Evolutionary conservation across 352 stramenopile species (phyloP), one percentile per base, ranked within the genome.

Genomic region (Halophytophthora batemanensis): DNA sequence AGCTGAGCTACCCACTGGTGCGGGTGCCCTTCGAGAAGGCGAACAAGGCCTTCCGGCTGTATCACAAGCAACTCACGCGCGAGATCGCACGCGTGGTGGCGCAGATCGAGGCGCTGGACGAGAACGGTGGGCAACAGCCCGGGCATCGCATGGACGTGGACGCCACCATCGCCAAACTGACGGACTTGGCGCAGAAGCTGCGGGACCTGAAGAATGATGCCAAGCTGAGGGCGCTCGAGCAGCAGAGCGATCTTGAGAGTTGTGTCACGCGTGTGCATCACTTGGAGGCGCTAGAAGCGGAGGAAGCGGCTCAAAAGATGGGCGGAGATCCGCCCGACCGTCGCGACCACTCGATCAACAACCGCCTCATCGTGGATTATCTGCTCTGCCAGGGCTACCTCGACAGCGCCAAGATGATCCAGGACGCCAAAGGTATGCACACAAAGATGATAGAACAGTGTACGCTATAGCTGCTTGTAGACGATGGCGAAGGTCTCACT

Each of bases 61-160:
- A 89, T 34, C 76, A 93, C 54, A 90, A 90, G 59, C 74, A 93
- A 45, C 57, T 93, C 29, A 83, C 74, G 23, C 72, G 75, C 35
- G 80, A 93, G 57, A 36, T 93, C 12, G 60, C 62, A 22, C 53
- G 61, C 29, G 56, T 82, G n/a, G 64, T 64, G 17, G 65, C 73
- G 44, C 55, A 69, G 31, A 74, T 90, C 28, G 46, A 82, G 14
- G 66, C 65, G 17, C 43, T 93, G 40, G 62, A 77, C 35, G 55
- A 73, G 21, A 68, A 74, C 23, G 60, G 74, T n/a, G 69, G 72
- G 34, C 79, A 90, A 54, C 74, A 79, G 19, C 71, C 78, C 21
- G 71, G 74, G 8, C 80, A 90, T 43, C 65, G 74, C 29, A 73
- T 77, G 57, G 68, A 81, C 44, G 59, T 88, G 19, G 75, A 87